Conservation (phyloP, 306 rosid species). For the Quercus dentata region DNA sequence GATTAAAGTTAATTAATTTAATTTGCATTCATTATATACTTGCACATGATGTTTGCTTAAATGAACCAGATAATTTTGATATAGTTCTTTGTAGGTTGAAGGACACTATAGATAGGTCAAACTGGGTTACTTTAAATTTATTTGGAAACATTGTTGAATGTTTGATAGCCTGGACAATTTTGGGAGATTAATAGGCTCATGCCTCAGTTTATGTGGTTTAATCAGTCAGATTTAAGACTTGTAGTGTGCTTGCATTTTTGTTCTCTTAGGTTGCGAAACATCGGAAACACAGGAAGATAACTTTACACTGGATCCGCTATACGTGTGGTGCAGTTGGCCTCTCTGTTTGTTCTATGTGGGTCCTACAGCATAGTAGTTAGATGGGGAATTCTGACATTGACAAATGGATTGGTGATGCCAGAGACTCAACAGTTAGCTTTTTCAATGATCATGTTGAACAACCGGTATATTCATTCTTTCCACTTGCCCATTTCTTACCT, state of each 20-base stretch:
- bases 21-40: background rate
- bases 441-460: slow-evolving; percentile 78
- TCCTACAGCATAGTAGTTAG: slow-evolving; percentile 72
- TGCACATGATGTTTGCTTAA: background rate
- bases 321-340: slow-evolving; percentile 86
- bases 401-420: slow-evolving; percentile 80
- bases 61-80: background rate
- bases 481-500: background rate
- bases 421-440: slow-evolving; percentile 64
- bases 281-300: slow-evolving; percentile 69
- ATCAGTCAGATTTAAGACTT: slow-evolving; percentile 15
- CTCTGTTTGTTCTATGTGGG: slow-evolving; percentile 77
- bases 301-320: slow-evolving; percentile 78
- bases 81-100: background rate
- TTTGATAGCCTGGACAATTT: background rate
- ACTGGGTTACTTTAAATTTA: background rate
- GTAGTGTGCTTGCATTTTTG: background rate
- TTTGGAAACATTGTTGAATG: slow-evolving; percentile 8
- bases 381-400: slow-evolving; percentile 91
- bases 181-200: slow-evolving; percentile 11
- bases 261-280: slow-evolving; percentile 65
- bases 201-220: slow-evolving; percentile 7
- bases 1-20: no score
- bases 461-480: slow-evolving; percentile 59
- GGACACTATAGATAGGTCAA: background rate